These are phyloP conservation scores for Beauveria scarabaeidicola DNA, from an alignment of 2,329 filamentous ascomycete species.

Conservation along the genomic window DNA sequence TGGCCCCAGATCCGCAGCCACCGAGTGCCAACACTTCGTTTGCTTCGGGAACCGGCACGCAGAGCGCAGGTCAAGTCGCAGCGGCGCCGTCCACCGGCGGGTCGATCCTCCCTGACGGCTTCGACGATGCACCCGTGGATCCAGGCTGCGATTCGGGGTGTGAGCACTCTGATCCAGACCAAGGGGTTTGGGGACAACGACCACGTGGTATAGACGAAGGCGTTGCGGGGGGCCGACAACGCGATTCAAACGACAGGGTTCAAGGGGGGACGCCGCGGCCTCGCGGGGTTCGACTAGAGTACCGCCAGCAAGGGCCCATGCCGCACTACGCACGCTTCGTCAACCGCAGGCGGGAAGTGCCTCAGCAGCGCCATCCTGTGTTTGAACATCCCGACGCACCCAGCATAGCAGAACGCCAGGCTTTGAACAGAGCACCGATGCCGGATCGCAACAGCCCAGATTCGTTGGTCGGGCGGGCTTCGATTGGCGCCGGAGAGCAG, in stretches of 20 bases:
- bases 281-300: background rate
- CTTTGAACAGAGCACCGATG: background rate
- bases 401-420: conserved; percentile 1
- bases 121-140: conserved; percentile 28
- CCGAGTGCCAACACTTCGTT: conserved; percentile 81
- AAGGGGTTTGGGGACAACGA: conserved; percentile 21
- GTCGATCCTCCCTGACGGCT: conserved; percentile 23
- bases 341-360: background rate
- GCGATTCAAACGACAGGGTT: too few relatives aligned
- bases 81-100: conserved; percentile 23
- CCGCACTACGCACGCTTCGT: background rate
- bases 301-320: background rate
- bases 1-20: conserved; percentile 72
- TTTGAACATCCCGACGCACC: background rate
- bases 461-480: conserved; percentile 20
- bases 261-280: too few relatives aligned
- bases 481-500: conserved; percentile 21
- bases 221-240: too few relatives aligned
- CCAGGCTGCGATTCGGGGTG: conserved; percentile 43
- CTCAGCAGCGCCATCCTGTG: background rate
- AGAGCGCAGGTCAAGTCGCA: conserved; percentile 24
- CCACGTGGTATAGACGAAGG: too few relatives aligned
- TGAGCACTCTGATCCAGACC: conserved; percentile 48
- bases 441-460: conserved; percentile 5
- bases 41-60: conserved; percentile 47